Base-by-base conservation (phyloP, 768 basidiomycete genomes). In the Cystofilobasidium ferigula region DNA sequence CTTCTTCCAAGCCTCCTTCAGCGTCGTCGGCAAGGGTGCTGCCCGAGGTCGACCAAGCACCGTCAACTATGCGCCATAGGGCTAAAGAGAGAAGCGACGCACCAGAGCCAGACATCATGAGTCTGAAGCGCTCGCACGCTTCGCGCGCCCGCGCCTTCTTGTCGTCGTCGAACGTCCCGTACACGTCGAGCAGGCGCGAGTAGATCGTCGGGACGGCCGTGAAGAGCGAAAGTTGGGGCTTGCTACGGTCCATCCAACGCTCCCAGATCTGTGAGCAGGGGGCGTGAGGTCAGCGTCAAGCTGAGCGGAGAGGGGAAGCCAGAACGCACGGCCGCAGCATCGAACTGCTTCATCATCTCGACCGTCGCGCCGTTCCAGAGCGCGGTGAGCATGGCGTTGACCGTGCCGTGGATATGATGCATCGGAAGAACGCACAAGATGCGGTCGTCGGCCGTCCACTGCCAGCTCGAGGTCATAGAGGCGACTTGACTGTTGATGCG, bases 381-480 rank as follows among this genome's bases (percentile, higher is more conserved):
- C 0, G 71, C 68, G 13, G 73, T 72, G 18, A 72, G 69, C 14
- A 74, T 69, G 8, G 71, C 72, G 42, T 73, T 73, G 53, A 72
- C 70, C 47, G 73, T 70, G 7, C 74, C 74, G 64, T 73, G 73
- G n/a, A 74, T 71, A 62, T 73, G 72, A 45, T 73, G 71, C 32
- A 73, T 64, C 3, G 72, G 72, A 0, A 72, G 71, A 5, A 68
- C 67, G 36, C 63, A 57, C 20, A 68, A 24, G 53, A 68, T 63
- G 36, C 67, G 43, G 24, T 68, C 67, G 18, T 62, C 34, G 16
- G 34, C 24, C 16, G 67, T 36, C 67, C 67, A 68, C 2, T 38
- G 18, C 67, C 62, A 63, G 7, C 43, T 35, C 30, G 51, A 20
- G 13, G 53, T 42, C 65, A 67, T 67, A 20, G 45, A 51, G 3